These are phyloP conservation scores for Brachypodium distachyon DNA, from an alignment of 202 grass and related monocot species.

Conservation along the genomic window DNA sequence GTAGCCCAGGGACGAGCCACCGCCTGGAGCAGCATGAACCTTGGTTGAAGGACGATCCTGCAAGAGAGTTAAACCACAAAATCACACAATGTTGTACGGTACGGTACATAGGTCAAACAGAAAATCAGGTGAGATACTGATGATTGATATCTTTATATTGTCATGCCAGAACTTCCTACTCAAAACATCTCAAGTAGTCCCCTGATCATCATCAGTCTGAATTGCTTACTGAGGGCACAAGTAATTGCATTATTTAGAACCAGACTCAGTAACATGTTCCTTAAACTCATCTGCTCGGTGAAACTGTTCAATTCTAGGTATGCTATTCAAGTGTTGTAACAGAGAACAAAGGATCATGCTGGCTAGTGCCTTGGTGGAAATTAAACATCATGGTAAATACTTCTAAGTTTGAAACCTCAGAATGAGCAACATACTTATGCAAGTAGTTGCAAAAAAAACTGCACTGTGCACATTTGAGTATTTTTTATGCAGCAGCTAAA, in stretches of 20 bases:
- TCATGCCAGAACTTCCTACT: not conserved
- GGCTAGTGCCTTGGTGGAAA: not conserved
- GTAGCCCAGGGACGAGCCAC: constrained; percentile 40
- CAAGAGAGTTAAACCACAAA: not conserved
- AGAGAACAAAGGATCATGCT: not conserved
- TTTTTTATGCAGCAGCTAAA: not conserved
- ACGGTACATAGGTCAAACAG: not conserved
- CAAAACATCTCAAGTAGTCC: not conserved
- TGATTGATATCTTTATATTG: not conserved
- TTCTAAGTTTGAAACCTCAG: not conserved
- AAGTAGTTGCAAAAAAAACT: not conserved
- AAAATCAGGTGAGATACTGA: not conserved
- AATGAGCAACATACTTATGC: not conserved
- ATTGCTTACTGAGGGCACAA: not conserved
- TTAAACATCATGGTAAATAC: not conserved
- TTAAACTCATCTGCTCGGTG: not conserved
- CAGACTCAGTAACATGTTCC: not conserved
- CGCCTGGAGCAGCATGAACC: constrained; percentile 35
- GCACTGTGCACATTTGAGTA: not conserved
- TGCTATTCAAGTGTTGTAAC: not conserved
- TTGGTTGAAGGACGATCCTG: constrained; percentile 39
- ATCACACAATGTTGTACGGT: not conserved
- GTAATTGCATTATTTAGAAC: not conserved
- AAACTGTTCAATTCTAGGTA: not conserved
- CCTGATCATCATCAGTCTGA: not conserved